Evolutionary conservation across 495 filamentous ascomycete genomes (phyloP).

Genomic region (Tetracladium setigerum): DNA sequence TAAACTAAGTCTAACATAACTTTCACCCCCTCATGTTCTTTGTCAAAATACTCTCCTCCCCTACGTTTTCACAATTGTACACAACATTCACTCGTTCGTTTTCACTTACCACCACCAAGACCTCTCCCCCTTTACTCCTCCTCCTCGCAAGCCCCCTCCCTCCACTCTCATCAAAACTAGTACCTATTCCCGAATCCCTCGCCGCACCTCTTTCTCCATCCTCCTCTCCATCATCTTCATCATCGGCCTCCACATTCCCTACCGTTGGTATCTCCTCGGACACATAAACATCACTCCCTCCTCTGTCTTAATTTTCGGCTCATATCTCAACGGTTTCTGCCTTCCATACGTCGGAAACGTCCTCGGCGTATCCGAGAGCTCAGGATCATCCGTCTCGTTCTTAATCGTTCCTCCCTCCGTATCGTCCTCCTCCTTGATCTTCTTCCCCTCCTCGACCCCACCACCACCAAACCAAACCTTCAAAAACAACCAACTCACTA

Average conservation of each 20-base stretch:
- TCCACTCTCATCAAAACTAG: slow-evolving; percentile 33
- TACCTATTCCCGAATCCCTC: slow-evolving; percentile 39
- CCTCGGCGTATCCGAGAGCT: slow-evolving; percentile 37
- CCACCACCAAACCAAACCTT: slow-evolving; percentile 25
- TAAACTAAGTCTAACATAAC: too few species aligned
- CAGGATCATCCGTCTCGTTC: slow-evolving; percentile 22
- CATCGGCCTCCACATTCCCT: slow-evolving; percentile 26
- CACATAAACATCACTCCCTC: slow-evolving; percentile 24
- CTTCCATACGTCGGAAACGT: slow-evolving; percentile 49
- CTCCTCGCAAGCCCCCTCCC: slow-evolving; percentile 16
- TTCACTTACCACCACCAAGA: too few species aligned
- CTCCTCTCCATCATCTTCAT: slow-evolving; percentile 28
- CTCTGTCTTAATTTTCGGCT: slow-evolving; percentile 23
- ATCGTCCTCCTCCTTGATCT: slow-evolving; percentile 25
- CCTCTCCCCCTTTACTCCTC: slow-evolving; percentile 13
- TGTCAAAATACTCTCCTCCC: too few species aligned
- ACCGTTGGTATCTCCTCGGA: slow-evolving; percentile 17
- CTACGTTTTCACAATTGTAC: too few species aligned
- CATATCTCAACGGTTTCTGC: slow-evolving; percentile 40
- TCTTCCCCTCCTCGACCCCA: slow-evolving; percentile 8
- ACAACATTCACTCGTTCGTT: too few species aligned
- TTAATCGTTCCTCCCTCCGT: slow-evolving; percentile 12
- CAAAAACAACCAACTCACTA: slow-evolving; percentile 43
- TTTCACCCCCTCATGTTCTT: too few species aligned
- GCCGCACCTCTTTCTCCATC: slow-evolving; percentile 9